Evolutionary conservation across 2,329 filamentous ascomycete species (phyloP).

Genomic region (Botrytis pseudocinerea): DNA sequence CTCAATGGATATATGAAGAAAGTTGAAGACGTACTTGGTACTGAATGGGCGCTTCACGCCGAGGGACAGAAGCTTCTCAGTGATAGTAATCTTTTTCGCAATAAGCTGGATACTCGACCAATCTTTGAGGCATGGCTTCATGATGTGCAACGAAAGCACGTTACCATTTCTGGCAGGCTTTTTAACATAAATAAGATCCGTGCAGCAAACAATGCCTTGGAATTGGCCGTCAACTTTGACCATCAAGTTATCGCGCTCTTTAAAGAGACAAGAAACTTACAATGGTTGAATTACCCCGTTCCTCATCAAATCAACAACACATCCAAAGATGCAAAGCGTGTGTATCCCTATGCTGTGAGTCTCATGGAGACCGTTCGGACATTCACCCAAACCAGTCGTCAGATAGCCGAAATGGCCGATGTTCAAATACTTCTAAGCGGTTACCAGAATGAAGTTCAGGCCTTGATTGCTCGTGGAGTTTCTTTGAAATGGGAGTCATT

Average conservation of each 20-base stretch:
- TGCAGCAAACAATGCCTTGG: slow-evolving; percentile 84
- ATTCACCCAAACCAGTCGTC: slow-evolving; percentile 81
- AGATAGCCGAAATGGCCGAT: slow-evolving; percentile 81
- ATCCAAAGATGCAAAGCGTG: slow-evolving; percentile 97
- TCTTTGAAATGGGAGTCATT: slow-evolving; percentile 97
- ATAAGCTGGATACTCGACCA: slow-evolving; percentile 90
- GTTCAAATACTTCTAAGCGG: slow-evolving; percentile 86
- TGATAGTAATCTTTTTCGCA: slow-evolving; percentile 90
- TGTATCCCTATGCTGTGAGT: slow-evolving; percentile 96
- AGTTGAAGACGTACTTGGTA: slow-evolving; percentile 95
- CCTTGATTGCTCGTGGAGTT: slow-evolving; percentile 80
- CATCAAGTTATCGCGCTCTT: slow-evolving; percentile 95
- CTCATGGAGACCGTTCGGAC: slow-evolving; percentile 99
- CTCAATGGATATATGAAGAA: slow-evolving; percentile 97
- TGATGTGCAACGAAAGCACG: slow-evolving; percentile 83
- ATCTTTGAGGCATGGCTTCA: slow-evolving; percentile 96
- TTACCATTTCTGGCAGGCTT: slow-evolving; percentile 87
- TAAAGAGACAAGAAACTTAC: slow-evolving; percentile 95
- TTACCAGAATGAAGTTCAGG: slow-evolving; percentile 87
- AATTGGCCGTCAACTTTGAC: slow-evolving; percentile 94
- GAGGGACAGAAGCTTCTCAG: slow-evolving; percentile 92
- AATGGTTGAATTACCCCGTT: slow-evolving; percentile 92
- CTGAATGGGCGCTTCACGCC: slow-evolving; percentile 90
- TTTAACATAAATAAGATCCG: slow-evolving; percentile 88
- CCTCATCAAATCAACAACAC: slow-evolving; percentile 94